Evolutionary conservation across 2,329 filamentous ascomycete genomes (phyloP), one percentile per base, ranked within the genome.

Genomic region (Epichloe aotearoae): DNA sequence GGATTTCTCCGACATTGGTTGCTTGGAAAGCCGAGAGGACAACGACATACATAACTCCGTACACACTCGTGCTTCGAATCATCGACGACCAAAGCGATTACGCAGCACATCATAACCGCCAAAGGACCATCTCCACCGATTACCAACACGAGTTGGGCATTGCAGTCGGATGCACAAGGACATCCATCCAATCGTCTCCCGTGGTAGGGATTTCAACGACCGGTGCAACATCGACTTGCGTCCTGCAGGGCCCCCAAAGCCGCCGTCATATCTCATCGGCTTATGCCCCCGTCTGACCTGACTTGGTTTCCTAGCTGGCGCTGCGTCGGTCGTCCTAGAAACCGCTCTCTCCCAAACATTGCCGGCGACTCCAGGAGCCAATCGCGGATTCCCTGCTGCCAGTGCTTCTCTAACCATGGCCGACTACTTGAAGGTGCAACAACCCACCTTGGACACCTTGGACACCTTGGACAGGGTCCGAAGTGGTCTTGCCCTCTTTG

Each of bases 401-500:
- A 57, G 56, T 57, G 59, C 58, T 55, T 60, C 55, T 52, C 55
- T 55, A 46, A 55, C 56, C 49, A 57, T 55, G 49, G 53, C 51
- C 52, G 54, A 61, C 59, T 64, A 64, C 60, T 64, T 65, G 53
- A 66, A 54, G 50, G 53, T 50, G 55, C 58, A 62, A 47, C 55
- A 57, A 52, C 63, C 64, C 63, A 54, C 60, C 47, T 56, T 60
- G 51, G 54, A 58, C 34, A 59, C n/a, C n/a, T n/a, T n/a, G n/a
- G n/a, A n/a, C 63, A 54, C 60, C 47, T 56, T 60, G 51, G 54
- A 58, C 34, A 59, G 57, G 45, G 50, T 65, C 41, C 59, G 60
- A 44, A 54, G 56, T 50, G 61, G 60, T 26, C 58, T 68, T 39
- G 59, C 63, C 50, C 52, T 67, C 52, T 63, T 69, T 56, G 64